Conservation (phyloP, 305 asterid genomes). For the Coffea humblotiana region DNA sequence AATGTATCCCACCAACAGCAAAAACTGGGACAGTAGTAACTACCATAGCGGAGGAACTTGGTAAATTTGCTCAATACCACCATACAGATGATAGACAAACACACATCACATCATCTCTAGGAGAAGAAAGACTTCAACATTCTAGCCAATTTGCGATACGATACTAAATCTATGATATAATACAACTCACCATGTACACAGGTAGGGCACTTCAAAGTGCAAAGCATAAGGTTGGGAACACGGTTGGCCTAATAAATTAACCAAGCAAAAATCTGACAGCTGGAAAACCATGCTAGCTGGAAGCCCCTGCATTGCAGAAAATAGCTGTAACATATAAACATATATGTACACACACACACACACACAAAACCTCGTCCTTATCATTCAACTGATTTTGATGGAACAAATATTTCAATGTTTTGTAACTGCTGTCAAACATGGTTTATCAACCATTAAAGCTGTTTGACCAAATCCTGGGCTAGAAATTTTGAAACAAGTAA, state of each 20-base stretch:
- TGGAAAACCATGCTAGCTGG: not conserved
- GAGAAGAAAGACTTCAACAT: not conserved
- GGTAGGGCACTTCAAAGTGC: not conserved
- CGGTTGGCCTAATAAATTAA: not conserved
- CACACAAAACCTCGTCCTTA: not conserved
- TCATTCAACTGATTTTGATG: too few species aligned
- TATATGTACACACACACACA: not conserved
- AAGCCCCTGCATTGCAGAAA: constrained; percentile 16
- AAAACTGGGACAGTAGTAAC: not conserved
- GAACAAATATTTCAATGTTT: not conserved
- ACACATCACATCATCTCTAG: not conserved
- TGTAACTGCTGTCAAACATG: not conserved
- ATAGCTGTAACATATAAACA: not conserved
- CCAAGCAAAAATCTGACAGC: not conserved
- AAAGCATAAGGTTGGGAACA: too few species aligned
- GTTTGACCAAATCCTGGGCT: not conserved
- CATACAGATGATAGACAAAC: not conserved
- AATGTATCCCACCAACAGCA: not conserved
- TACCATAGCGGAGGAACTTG: not conserved
- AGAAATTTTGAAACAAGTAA: not conserved
- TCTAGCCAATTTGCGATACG: not conserved
- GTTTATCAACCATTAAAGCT: not conserved
- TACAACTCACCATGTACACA: not conserved
- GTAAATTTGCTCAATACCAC: not conserved
- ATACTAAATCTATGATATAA: not conserved